Percentiles rank a stretch among this genome's conserved stretches.
Evolutionary conservation across 768 basidiomycete species (phyloP).

Genomic region (Auricularia cornea): DNA sequence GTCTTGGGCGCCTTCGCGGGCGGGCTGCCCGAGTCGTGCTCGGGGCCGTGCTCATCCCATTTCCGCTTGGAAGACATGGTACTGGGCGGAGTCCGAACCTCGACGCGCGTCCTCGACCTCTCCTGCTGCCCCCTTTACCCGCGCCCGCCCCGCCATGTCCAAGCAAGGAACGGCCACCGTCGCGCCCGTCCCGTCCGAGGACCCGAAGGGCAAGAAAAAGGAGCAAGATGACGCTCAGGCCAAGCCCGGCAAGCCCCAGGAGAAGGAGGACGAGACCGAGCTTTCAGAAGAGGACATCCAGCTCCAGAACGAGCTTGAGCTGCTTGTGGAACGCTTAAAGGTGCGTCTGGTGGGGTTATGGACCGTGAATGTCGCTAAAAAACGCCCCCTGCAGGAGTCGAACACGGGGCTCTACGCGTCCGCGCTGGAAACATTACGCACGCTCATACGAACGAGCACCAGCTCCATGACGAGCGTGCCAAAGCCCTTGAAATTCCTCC

Average conservation of each 20-base stretch:
- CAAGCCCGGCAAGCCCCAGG: conserved; percentile 46
- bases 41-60: conserved; percentile 60
- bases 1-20: conserved; percentile 34
- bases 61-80: conserved; percentile 60
- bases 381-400: conserved; percentile 58
- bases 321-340: conserved; percentile 91
- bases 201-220: conserved; percentile 65
- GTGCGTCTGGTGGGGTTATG: conserved; percentile 31
- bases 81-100: neutral
- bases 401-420: conserved; percentile 78
- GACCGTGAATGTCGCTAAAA: neutral
- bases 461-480: conserved; percentile 99
- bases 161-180: conserved; percentile 9
- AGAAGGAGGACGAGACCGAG: conserved; percentile 41
- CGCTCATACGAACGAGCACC: conserved; percentile 90
- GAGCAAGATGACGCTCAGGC: conserved; percentile 36
- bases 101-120: neutral
- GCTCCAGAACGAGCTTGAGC: conserved; percentile 89
- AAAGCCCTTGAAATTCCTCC: conserved; percentile 96
- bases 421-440: conserved; percentile 88
- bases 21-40: conserved; percentile 39
- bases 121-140: neutral
- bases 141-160: neutral
- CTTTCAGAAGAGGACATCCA: conserved; percentile 94
- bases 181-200: conserved; percentile 53